A percentile compares a stretch with the other conserved stretches of the same genome.
These are phyloP conservation scores for Populus hybrid DNA, from an alignment of 441 rosid species.

Conservation along the genomic window DNA sequence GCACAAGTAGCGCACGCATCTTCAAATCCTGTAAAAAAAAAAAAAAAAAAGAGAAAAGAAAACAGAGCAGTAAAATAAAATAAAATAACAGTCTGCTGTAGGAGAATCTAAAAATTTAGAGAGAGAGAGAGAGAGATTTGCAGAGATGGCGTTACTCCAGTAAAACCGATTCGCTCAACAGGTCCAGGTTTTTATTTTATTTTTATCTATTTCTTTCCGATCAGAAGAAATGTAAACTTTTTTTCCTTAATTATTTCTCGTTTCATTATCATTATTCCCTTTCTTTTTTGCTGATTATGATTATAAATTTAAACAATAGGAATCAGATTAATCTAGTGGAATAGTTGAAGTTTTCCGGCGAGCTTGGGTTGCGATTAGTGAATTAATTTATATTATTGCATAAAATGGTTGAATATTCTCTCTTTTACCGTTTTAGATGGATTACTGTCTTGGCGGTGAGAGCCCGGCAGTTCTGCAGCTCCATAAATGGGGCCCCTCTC, in stretches of 20 bases:
- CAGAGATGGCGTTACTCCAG: background rate
- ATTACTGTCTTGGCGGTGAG: slow-evolving; percentile 38
- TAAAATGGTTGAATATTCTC: background rate
- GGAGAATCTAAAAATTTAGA: background rate
- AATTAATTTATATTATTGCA: background rate
- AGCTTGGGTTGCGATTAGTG: background rate
- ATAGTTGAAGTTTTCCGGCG: background rate
- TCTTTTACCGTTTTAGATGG: slow-evolving; percentile 26
- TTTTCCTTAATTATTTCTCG: background rate
- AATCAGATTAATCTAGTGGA: background rate
- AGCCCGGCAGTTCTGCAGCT: slow-evolving; percentile 66
- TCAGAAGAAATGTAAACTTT: background rate
- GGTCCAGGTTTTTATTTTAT: background rate
- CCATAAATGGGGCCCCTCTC: slow-evolving; percentile 74
- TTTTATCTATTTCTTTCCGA: background rate
- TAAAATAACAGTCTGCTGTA: background rate
- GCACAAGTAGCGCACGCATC: background rate
- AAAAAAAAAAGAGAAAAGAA: background rate
- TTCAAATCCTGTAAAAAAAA: background rate
- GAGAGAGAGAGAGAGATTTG: background rate
- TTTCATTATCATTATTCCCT: background rate
- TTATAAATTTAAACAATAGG: background rate
- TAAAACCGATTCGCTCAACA: background rate
- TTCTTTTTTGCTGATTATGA: background rate
- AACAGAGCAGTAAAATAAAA: background rate